Conservation (phyloP, 2,329 filamentous ascomycete genomes). For the Ophiocordyceps camponoti-saundersi region DNA sequence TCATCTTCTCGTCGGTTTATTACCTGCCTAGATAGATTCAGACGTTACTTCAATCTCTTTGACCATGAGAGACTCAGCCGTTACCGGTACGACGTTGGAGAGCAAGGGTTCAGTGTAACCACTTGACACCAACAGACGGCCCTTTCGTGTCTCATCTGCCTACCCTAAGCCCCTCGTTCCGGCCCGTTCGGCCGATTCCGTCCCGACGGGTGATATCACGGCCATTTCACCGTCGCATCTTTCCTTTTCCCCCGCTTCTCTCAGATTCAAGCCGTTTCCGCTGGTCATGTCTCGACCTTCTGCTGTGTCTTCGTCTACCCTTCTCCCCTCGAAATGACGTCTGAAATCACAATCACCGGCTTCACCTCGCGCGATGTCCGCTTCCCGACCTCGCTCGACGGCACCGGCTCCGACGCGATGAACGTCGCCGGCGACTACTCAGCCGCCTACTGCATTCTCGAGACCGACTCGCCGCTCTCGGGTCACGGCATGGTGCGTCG, state of each 20-base stretch:
- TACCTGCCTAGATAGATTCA: no score
- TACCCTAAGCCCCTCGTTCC: not conserved
- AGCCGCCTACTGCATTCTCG: conserved; percentile 80
- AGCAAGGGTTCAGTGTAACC: no score
- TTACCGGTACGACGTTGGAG: no score
- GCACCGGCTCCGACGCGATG: conserved; percentile 95
- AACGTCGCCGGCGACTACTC: conserved; percentile 89
- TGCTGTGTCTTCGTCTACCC: not conserved
- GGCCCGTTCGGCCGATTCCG: not conserved
- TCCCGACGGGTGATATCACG: not conserved
- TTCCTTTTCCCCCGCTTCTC: not conserved
- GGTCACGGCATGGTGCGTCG: conserved; percentile 61
- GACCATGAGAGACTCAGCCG: no score
- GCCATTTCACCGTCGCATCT: not conserved
- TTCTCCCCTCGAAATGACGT: not conserved
- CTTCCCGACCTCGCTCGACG: conserved; percentile 84
- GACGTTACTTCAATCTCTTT: no score
- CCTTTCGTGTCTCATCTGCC: not conserved
- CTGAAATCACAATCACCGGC: conserved; percentile 52
- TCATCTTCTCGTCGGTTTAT: no score
- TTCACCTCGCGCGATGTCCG: conserved; percentile 59
- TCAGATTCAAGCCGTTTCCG: not conserved
- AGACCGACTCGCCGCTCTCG: conserved; percentile 54
- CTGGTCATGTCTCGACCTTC: not conserved
- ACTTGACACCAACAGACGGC: no score